Percentiles rank a stretch among this genome's conserved stretches.
These are phyloP conservation scores for Pseudofabraea citricarpa DNA, from an alignment of 2,329 filamentous ascomycete genomes.

Conservation along the genomic window DNA sequence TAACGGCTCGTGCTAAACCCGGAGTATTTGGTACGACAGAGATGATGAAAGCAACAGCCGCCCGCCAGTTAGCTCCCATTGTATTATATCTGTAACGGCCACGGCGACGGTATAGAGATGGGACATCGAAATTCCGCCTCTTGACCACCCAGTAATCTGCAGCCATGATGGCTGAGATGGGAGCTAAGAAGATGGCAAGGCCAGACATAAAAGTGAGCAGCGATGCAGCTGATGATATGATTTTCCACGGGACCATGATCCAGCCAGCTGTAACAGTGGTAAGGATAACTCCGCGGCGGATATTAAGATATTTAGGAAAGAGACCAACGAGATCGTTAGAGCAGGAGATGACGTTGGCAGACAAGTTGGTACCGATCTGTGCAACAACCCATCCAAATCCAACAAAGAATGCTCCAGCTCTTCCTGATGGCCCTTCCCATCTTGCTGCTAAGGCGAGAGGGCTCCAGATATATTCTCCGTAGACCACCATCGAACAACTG, in stretches of 20 bases:
- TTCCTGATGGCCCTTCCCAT: constrained; percentile 33
- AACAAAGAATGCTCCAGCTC: constrained; percentile 41
- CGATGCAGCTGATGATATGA: constrained; percentile 23
- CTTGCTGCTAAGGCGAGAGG: constrained; percentile 37
- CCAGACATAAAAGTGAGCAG: constrained; percentile 21
- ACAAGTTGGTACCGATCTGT: constrained; percentile 48
- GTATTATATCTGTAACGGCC: constrained; percentile 10
- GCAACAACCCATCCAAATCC: constrained; percentile 36
- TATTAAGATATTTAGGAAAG: constrained; percentile 48
- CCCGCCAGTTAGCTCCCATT: constrained; percentile 11
- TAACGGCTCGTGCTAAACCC: constrained; percentile 3
- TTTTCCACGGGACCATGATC: constrained; percentile 40
- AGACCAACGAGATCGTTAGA: constrained; percentile 49
- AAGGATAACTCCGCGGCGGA: constrained; percentile 45
- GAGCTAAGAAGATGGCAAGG: constrained; percentile 28
- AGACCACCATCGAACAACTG: constrained; percentile 46
- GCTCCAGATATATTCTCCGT: constrained; percentile 42
- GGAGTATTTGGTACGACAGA: constrained; percentile 7
- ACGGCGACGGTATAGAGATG: constrained; percentile 4
- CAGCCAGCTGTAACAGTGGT: constrained; percentile 31
- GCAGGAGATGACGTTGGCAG: constrained; percentile 41
- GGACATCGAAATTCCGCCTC: constrained; percentile 4
- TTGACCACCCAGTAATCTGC: constrained; percentile 11
- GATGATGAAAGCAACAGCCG: constrained; percentile 7
- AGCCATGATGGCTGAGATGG: constrained; percentile 14